Percentiles rank a stretch among this genome's conserved stretches.
phyloP scores from a whole-genome alignment of 164 flowering plant genomes.

The Magnolia kwangsiensis region DNA sequence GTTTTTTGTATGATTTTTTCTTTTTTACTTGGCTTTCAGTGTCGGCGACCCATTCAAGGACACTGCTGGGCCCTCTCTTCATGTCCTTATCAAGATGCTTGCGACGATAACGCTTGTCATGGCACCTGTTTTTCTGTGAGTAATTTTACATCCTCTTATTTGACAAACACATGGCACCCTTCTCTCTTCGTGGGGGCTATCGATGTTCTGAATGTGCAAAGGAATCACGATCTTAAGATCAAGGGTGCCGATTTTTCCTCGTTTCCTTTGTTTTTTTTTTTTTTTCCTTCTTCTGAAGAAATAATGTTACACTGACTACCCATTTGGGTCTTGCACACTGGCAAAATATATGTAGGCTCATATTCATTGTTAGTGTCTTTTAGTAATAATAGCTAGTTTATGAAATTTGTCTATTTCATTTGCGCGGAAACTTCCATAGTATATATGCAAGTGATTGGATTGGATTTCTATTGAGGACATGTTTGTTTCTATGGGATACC shows the following conservation, averaged over 20 bases:
- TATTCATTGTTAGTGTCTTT: background rate
- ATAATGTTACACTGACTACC: background rate
- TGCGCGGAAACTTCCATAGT: too few relatives aligned
- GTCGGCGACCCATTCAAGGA: slow-evolving; percentile 99
- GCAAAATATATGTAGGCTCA: background rate
- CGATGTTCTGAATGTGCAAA: background rate
- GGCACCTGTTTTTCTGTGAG: slow-evolving; percentile 90
- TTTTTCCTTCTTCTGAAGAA: background rate
- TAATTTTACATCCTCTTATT: slow-evolving; percentile 5
- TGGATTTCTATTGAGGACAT: too few relatives aligned
- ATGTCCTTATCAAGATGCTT: slow-evolving; percentile 96
- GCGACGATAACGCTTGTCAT: slow-evolving; percentile 95
- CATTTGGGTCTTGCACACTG: background rate
- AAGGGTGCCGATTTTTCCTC: background rate
- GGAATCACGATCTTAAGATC: background rate
- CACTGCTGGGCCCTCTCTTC: slow-evolving; percentile 98
- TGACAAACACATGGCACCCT: background rate
- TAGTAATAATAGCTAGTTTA: background rate
- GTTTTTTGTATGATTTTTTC: background rate
- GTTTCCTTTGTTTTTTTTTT: background rate
- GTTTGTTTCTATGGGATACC: too few relatives aligned
- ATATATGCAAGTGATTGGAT: too few relatives aligned
- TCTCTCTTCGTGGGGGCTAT: background rate
- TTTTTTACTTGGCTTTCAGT: slow-evolving; percentile 35
- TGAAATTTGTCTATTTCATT: too few relatives aligned